Base-by-base conservation (phyloP, 371 early-diverging fungal genomes). In the Pancytospora epiphaga region DNA sequence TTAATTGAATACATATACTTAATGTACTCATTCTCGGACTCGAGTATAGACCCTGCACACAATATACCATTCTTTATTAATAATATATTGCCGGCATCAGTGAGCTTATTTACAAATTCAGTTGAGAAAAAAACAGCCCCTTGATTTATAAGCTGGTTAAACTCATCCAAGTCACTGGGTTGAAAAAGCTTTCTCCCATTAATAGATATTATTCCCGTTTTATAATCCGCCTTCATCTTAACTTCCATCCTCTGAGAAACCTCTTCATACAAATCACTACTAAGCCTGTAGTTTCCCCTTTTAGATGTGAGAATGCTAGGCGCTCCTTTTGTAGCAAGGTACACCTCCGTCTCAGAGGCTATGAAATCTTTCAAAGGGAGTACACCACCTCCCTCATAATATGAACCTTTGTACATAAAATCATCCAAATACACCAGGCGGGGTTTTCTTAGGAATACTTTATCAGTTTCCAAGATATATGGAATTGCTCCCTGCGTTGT, bases 211-310 rank as follows among this genome's bases (percentile, higher is more conserved):
- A 57, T 56, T 33, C 56, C 67, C 2, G 62, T 62, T n/a, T 32
- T 29, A 60, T 38, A 74, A 36, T 69, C 69, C 32, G 61, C 50
- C 58, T 58, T 39, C n/a, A 22, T 60, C 34, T 63, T 63, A 2
- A 64, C 63, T 30, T 61, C 29, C 51, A 69, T 50, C 3, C 58
- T 58, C 0, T 69, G 47, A 27, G 68, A 18, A 3, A 61, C 9
- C 33, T 57, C 49, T 19, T 39, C 22, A 52, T 69, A 74, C 32
- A 29, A 27, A 33, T 68, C 56, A 19, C 50, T 54, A 9, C n/a
- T 57, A 27, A 74, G 50, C 2, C 49, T 74, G 38, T 36, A 62
- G 54, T 74, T 54, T 43, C 74, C 74, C 34, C 65, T 30, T 66
- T 68, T 69, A 37, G 58, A 54, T 4, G 29, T 47, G 1, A 74